A percentile compares a stretch with the other conserved stretches of the same genome.
phyloP scores from a whole-genome alignment of 768 basidiomycete species.

The Boletus rubescentipes region DNA sequence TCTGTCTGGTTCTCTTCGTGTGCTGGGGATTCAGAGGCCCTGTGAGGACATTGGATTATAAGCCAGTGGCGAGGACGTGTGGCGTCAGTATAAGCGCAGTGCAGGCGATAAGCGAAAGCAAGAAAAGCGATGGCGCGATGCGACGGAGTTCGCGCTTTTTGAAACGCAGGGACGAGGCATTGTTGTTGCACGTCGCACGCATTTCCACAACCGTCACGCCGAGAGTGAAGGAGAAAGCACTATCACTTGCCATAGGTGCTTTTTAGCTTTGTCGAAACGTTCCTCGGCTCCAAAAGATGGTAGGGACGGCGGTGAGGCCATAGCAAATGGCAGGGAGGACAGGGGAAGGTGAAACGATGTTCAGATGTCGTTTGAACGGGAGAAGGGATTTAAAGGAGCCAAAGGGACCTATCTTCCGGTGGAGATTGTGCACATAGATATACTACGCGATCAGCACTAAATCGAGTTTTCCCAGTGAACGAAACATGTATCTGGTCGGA shows the following conservation, averaged over 20 bases:
- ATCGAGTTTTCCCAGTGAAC: conserved; percentile 36
- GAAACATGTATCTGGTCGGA: conserved; percentile 38
- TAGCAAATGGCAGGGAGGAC: conserved; percentile 15
- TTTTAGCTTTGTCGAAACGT: conserved; percentile 37
- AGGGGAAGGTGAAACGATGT: conserved; percentile 26
- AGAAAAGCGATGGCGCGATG: conserved; percentile 8
- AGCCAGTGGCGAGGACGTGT: conserved; percentile 25
- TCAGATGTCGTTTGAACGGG: conserved; percentile 22
- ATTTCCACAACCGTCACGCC: conserved; percentile 1
- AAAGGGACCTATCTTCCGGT: conserved; percentile 30
- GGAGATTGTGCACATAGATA: conserved; percentile 41
- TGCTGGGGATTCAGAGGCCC: conserved; percentile 33
- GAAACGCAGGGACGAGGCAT: conserved; percentile 12
- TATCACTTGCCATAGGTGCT: conserved; percentile 34
- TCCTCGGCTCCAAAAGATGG: conserved; percentile 26
- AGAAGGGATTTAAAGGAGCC: conserved; percentile 32
- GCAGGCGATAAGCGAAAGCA: conserved; percentile 24
- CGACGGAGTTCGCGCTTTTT: conserved; percentile 15
- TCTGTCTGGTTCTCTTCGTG: conserved; percentile 21
- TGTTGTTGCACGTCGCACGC: conserved; percentile 11
- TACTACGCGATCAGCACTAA: conserved; percentile 41
- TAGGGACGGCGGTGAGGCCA: conserved; percentile 27
- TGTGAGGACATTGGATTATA: conserved; percentile 21
- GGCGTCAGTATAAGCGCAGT: conserved; percentile 31
- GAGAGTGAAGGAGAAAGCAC: conserved; percentile 4